phyloP scores from a whole-genome alignment of 495 filamentous ascomycete species.

The Aspergillus baeticus region DNA sequence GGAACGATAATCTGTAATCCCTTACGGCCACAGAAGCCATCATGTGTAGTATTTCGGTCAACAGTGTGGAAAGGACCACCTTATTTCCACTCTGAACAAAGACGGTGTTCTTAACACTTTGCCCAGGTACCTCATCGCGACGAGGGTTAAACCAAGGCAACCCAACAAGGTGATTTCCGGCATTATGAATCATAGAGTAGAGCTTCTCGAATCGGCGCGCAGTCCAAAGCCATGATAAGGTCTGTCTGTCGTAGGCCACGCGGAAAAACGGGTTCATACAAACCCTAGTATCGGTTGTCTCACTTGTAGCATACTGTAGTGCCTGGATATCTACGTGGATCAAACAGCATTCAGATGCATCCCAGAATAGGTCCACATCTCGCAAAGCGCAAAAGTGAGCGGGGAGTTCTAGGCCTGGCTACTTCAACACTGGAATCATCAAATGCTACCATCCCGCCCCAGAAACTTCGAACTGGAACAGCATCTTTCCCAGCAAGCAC shows the following conservation, averaged over 20 bases:
- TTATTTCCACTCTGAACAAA: too few species aligned
- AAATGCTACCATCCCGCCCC: conserved; percentile 81
- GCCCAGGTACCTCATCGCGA: conserved; percentile 29
- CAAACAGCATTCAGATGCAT: conserved; percentile 77
- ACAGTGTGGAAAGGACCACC: too few species aligned
- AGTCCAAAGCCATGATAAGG: conserved; percentile 53
- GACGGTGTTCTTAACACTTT: too few species aligned
- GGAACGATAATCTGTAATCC: conserved; percentile 43
- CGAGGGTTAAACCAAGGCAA: conserved; percentile 60
- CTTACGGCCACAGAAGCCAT: conserved; percentile 54
- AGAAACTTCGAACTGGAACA: conserved; percentile 73
- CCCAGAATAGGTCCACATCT: conserved; percentile 60
- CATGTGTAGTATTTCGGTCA: conserved; percentile 45
- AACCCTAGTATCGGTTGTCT: conserved; percentile 33
- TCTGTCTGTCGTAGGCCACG: conserved; percentile 56
- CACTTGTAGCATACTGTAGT: too few species aligned
- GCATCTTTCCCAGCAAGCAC: conserved; percentile 63
- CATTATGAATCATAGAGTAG: conserved; percentile 49
- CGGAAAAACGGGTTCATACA: conserved; percentile 72
- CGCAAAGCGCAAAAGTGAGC: conserved; percentile 64
- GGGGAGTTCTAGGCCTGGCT: conserved; percentile 28
- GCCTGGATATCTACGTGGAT: conserved; percentile 68
- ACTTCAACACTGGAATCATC: conserved; percentile 38
- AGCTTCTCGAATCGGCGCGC: conserved; percentile 59
- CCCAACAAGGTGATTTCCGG: conserved; percentile 51